Base-by-base conservation (phyloP, 2,329 filamentous ascomycete species). In the Colletotrichum horii region DNA sequence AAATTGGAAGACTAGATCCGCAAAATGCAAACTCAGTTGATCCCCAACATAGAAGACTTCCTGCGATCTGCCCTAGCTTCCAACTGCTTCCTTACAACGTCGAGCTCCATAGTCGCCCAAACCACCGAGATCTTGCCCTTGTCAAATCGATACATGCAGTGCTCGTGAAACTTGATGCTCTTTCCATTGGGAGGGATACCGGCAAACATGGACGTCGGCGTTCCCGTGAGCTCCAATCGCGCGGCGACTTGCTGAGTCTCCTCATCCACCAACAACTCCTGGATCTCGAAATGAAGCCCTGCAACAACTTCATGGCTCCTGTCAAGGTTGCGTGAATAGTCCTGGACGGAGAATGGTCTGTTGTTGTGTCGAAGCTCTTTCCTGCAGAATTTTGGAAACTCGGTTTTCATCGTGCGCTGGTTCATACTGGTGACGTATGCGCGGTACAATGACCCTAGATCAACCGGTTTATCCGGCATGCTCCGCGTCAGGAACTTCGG, bases 391-490 rank as follows among this genome's bases (percentile, higher is more conserved):
- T 38, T 66, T 1, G 79, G 76, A 22, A 85, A 81, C 16, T 79
- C 71, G 3, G 71, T 38, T 30, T 61, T 70, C 79, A 80, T 79
- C 4, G 80, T 80, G 30, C 78, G 79, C 24, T 71, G 76, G 72
- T 84, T 84, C 77, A 85, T 83, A 76, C 80, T 79, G 19, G 73
- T 67, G 52, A 84, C 79, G 76, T 85, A 85, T 3, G 70, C 76
- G 11, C 76, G 74, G 72, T 85, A 85, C 11, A 68, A 16, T 4
- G 64, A 52, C 3, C 26, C 26, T 6, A 76, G 14, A 4, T 76
- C 70, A 19, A 76, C 56, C 7, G 70, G 74, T 19, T 74, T 22
- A 14, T 43, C 15, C 4, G 70, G 74, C 7, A 72, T 22, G 16
- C 34, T 65, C 9, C 74, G 32, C 28, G 56, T 76, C 16, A 76